These are phyloP conservation scores for Lepidopterella palustris DNA, from an alignment of 495 filamentous ascomycete genomes.

Conservation along the genomic window DNA sequence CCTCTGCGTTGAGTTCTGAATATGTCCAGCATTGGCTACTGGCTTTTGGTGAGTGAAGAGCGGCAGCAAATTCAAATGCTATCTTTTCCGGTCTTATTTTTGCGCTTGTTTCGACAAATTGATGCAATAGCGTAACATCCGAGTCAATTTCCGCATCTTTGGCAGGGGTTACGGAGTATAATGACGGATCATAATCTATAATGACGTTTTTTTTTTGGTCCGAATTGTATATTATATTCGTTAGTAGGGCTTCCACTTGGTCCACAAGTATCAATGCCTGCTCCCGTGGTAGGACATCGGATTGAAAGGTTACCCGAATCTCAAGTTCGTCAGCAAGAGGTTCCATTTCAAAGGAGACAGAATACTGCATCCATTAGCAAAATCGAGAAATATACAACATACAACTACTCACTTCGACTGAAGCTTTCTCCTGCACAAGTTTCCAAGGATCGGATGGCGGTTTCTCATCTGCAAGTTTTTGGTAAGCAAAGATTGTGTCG, in stretches of 20 bases:
- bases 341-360: conserved; percentile 67
- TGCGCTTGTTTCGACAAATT: conserved; percentile 52
- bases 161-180: conserved; percentile 54
- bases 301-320: conserved; percentile 56
- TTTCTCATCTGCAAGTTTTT: conserved; percentile 45
- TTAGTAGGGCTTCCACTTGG: conserved; percentile 55
- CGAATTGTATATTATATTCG: conserved; percentile 40
- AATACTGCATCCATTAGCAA: conserved; percentile 38
- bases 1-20: conserved; percentile 50
- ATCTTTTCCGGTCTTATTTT: conserved; percentile 38
- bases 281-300: conserved; percentile 51
- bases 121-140: conserved; percentile 47
- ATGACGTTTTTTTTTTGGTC: conserved; percentile 22
- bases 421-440: conserved; percentile 48
- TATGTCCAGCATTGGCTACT: conserved; percentile 54
- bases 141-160: conserved; percentile 41
- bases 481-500: conserved; percentile 74
- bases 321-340: conserved; percentile 42
- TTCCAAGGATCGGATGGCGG: conserved; percentile 36
- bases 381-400: conserved; percentile 38
- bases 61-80: conserved; percentile 57
- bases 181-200: conserved; percentile 20
- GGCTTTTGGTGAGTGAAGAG: conserved; percentile 32
- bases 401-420: conserved; percentile 40
- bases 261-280: conserved; percentile 55